phyloP scores from a whole-genome alignment of 1,284 basidiomycete genomes.

The Tremellales sp. region DNA sequence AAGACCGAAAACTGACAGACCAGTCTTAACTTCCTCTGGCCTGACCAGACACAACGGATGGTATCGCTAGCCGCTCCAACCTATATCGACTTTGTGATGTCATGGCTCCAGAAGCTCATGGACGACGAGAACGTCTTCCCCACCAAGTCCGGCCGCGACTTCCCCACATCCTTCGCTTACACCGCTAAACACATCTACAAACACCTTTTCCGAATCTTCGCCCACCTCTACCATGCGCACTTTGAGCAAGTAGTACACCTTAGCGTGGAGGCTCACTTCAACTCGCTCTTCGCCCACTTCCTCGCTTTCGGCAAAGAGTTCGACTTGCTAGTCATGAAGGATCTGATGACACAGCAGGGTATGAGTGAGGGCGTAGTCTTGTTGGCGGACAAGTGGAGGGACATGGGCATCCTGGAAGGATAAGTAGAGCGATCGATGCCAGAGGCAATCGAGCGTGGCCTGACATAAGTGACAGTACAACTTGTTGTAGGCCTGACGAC shows the following conservation, averaged over 20 bases:
- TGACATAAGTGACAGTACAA: too few relatives aligned
- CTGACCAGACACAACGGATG: constrained; percentile 89
- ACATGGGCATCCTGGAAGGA: constrained; percentile 66
- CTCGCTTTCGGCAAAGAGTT: constrained; percentile 80
- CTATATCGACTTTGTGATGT: constrained; percentile 99
- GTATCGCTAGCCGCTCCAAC: constrained; percentile 92
- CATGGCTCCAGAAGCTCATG: constrained; percentile 91
- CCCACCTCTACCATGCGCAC: constrained; percentile 95
- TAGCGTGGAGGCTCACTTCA: constrained; percentile 93
- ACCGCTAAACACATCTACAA: constrained; percentile 96
- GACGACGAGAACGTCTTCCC: constrained; percentile 92
- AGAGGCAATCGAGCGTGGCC: not conserved
- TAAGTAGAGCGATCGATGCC: constrained; percentile 7
- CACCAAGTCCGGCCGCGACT: constrained; percentile 91
- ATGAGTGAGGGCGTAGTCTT: constrained; percentile 60
- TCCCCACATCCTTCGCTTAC: constrained; percentile 80
- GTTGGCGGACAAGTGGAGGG: constrained; percentile 85
- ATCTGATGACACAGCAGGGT: constrained; percentile 52
- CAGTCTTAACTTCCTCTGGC: constrained; percentile 96
- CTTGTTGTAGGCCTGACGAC: not conserved
- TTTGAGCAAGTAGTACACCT: constrained; percentile 87
- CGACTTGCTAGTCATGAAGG: constrained; percentile 83
- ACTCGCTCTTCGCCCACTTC: constrained; percentile 96
- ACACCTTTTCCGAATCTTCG: constrained; percentile 93
- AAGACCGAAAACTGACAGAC: not conserved